Evolutionary conservation across 129 eudicot genomes (phyloP).

Genomic region (Artemisia annua): DNA sequence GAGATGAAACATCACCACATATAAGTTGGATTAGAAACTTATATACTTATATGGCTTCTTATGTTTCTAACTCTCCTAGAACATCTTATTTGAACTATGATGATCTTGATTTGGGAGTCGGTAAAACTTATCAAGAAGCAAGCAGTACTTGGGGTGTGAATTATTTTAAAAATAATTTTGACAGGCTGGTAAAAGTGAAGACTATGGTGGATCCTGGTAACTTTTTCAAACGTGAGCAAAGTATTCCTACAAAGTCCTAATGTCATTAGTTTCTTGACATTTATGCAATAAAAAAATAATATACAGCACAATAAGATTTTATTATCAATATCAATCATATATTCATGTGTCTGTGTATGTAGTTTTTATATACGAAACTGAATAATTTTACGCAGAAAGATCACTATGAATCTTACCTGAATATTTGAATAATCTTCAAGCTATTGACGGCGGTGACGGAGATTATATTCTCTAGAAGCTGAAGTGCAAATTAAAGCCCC

Average conservation of each 20-base stretch:
- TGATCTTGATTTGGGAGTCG: constrained; percentile 48
- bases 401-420: constrained; percentile 14
- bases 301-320: no score
- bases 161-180: constrained; percentile 29
- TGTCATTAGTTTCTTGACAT: neutral
- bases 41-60: constrained; percentile 42
- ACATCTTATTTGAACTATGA: constrained; percentile 47
- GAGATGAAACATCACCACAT: constrained; percentile 31
- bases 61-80: constrained; percentile 47
- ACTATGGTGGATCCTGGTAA: constrained; percentile 37
- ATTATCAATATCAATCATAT: no score
- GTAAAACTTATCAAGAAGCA: constrained; percentile 31
- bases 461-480: constrained; percentile 43
- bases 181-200: constrained; percentile 38
- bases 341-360: neutral
- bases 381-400: neutral
- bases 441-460: constrained; percentile 38
- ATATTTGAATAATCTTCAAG: constrained; percentile 2
- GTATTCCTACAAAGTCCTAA: constrained; percentile 29
- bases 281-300: constrained; percentile 1
- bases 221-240: constrained; percentile 43
- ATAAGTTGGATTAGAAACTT: constrained; percentile 49
- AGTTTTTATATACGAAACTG: neutral
- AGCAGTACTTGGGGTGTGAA: constrained; percentile 29
- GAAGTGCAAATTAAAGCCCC: constrained; percentile 35